Conservation (phyloP, 768 basidiomycete genomes). For the Suillus occidentalis region DNA sequence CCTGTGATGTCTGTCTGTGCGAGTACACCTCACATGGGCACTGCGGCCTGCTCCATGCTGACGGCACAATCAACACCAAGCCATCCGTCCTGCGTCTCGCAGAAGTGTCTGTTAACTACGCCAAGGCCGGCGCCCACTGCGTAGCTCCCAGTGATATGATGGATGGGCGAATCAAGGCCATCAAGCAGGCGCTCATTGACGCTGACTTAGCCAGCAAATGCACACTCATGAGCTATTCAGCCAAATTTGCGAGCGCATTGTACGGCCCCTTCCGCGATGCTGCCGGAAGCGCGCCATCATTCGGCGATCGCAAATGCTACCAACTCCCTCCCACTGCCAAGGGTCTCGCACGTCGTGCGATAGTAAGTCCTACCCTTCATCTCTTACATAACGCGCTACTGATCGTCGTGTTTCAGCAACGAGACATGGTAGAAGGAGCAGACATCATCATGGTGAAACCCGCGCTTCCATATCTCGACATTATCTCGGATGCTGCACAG, state of each 20-base stretch:
- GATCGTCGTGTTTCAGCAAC: conserved; percentile 50
- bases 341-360: conserved; percentile 89
- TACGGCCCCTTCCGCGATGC: conserved; percentile 99
- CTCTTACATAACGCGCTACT: neutral
- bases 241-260: conserved; percentile 93
- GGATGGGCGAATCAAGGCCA: conserved; percentile 91
- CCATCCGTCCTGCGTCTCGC: conserved; percentile 88
- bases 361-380: conserved; percentile 52
- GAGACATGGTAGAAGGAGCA: conserved; percentile 88
- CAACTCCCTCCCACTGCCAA: conserved; percentile 89
- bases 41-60: conserved; percentile 77
- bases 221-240: conserved; percentile 94
- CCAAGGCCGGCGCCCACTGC: conserved; percentile 93
- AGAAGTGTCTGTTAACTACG: conserved; percentile 90
- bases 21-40: conserved; percentile 99
- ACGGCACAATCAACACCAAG: conserved; percentile 74
- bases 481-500: conserved; percentile 84
- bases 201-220: conserved; percentile 84
- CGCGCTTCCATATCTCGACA: conserved; percentile 92
- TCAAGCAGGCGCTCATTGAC: conserved; percentile 85
- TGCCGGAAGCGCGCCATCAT: conserved; percentile 94
- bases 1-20: conserved; percentile 97
- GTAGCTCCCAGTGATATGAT: conserved; percentile 99
- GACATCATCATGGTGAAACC: conserved; percentile 99
- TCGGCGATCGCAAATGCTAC: conserved; percentile 97